Evolutionary conservation across 805 yeast species (phyloP), one percentile per base, ranked within the genome.

Genomic region (Myxozyma vanderwaltii): DNA sequence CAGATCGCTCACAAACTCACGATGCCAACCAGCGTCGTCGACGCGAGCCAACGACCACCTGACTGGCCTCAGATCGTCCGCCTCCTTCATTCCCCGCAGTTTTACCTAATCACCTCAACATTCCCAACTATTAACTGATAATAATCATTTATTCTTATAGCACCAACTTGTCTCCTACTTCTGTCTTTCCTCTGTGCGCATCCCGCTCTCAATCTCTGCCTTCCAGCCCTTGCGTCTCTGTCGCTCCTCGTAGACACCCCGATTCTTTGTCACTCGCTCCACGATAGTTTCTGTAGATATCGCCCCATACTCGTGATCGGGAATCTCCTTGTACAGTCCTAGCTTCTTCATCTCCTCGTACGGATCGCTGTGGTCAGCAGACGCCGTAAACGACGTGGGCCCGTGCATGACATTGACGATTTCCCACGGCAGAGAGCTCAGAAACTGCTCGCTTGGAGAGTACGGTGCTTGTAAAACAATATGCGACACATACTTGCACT

Each of bases 201-300:
- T 31, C 19, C 27, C 23, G 23, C 67, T 66, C 67, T 83, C 88
- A 51, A 73, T 68, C 65, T 81, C 86, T 21, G 85, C 76, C 74
- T 89, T 88, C 83, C 90, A 85, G 2, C 96, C 96, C 75, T 94
- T 92, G 62, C 85, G 84, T 56, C 82, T 78, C 74, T 94, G 98
- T 70, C 99, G 84, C 67, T 86, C 92, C 69, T 88, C 90, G 71
- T 89, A 94, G 19, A 84, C 80, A 23, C 80, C 82, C 63, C 86
- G 79, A 70, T 88, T 83, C 40, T 77, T 74, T 68, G 86, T 75
- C 4, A 94, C 95, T 26, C 99, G 80, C 53, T 82, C 76, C 21
- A 89, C 88, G 58, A 94, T 90, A 35, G 83, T 83, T 56, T 82
- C 81, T 1, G 90, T 83, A 52, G 86, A 83, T 72, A 92, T 79